phyloP scores from a whole-genome alignment of 371 early-diverging fungal species.

The Cokeromyces recurvatus region DNA sequence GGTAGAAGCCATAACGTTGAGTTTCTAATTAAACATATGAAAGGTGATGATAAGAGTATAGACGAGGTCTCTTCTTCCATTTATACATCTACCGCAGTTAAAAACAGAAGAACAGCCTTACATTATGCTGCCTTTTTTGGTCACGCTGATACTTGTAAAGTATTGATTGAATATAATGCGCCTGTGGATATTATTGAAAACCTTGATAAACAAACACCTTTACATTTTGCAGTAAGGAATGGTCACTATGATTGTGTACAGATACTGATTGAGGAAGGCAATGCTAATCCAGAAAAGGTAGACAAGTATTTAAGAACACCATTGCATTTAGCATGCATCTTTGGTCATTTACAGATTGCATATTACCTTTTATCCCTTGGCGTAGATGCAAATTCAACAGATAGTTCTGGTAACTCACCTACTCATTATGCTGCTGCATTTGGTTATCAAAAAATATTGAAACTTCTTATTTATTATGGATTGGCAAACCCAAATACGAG shows the following conservation, averaged over 20 bases:
- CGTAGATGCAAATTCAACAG: slow-evolving; percentile 40
- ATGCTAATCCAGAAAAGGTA: slow-evolving; percentile 33
- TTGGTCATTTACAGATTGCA: slow-evolving; percentile 43
- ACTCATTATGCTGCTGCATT: slow-evolving; percentile 58
- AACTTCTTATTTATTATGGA: slow-evolving; percentile 42
- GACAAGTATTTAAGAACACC: slow-evolving; percentile 49
- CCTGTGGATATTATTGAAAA: slow-evolving; percentile 37
- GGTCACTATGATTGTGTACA: slow-evolving; percentile 48
- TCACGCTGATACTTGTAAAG: slow-evolving; percentile 38
- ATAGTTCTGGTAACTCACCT: slow-evolving; percentile 48
- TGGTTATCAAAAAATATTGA: slow-evolving; percentile 40
- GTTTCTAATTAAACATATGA: slow-evolving; percentile 6
- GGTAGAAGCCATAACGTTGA: slow-evolving; percentile 37
- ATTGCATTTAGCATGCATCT: slow-evolving; percentile 47
- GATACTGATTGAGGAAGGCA: slow-evolving; percentile 41
- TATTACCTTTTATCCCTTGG: slow-evolving; percentile 39
- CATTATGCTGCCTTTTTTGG: slow-evolving; percentile 58
- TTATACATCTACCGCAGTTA: slow-evolving; percentile 37
- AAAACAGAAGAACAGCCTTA: slow-evolving; percentile 41
- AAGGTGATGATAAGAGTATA: background rate
- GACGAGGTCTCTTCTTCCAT: slow-evolving; percentile 1
- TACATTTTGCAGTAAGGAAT: slow-evolving; percentile 42
- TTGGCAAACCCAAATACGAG: slow-evolving; percentile 35
- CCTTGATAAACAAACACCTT: slow-evolving; percentile 40
- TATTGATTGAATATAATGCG: slow-evolving; percentile 43